Conservation (phyloP, 108 stramenopile genomes). For the Conticribra guillardii region DNA sequence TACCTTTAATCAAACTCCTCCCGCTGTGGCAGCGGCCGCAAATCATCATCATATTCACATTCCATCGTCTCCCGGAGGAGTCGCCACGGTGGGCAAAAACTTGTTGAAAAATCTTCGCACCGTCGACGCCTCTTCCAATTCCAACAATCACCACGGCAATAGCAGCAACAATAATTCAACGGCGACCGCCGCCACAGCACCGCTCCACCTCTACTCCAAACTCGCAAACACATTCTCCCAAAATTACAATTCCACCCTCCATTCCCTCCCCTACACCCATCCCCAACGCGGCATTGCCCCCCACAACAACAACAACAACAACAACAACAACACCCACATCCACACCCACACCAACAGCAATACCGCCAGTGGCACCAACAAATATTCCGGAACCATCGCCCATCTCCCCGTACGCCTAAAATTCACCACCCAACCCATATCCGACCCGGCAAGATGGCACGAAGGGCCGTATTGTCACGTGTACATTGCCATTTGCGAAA, state of each 20-base stretch:
- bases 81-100: not conserved
- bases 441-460: slow-evolving; percentile 77
- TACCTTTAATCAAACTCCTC: slow-evolving; percentile 13
- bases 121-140: not conserved
- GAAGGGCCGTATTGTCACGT: slow-evolving; percentile 79
- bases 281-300: slow-evolving; percentile 43
- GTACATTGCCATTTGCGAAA: slow-evolving; percentile 73
- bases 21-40: slow-evolving; percentile 14
- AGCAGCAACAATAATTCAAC: slow-evolving; percentile 22
- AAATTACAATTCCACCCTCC: slow-evolving; percentile 64
- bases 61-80: not conserved
- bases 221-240: slow-evolving; percentile 48
- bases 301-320: no score
- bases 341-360: no score
- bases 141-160: not conserved
- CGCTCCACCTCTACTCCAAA: slow-evolving; percentile 49
- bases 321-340: slow-evolving; percentile 29
- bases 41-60: slow-evolving; percentile 1
- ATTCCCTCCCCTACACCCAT: slow-evolving; percentile 61
- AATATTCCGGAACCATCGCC: slow-evolving; percentile 42
- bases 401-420: slow-evolving; percentile 55
- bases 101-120: not conserved
- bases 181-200: not conserved
- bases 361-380: no score
- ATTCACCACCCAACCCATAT: slow-evolving; percentile 39